These are phyloP conservation scores for Rhodotorula sp. DNA, from an alignment of 1,284 basidiomycete genomes.

Conservation along the genomic window DNA sequence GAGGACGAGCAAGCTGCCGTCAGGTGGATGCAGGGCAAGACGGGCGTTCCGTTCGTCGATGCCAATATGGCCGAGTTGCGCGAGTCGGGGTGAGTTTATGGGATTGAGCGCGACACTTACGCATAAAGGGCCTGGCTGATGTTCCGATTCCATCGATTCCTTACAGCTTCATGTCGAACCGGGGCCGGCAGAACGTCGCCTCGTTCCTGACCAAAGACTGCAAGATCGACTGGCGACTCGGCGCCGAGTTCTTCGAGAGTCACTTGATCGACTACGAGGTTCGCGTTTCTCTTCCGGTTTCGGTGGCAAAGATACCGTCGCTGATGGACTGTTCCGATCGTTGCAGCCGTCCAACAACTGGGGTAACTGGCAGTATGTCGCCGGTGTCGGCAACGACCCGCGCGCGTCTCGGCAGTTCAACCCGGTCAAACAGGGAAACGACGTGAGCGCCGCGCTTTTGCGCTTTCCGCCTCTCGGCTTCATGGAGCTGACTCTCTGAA, in stretches of 20 bases:
- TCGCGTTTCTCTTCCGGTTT: background rate
- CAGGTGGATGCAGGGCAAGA: constrained; percentile 55
- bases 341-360: constrained; percentile 9
- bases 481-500: background rate
- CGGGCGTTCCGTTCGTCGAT: constrained; percentile 59
- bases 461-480: background rate
- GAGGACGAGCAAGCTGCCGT: constrained; percentile 45
- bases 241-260: constrained; percentile 56
- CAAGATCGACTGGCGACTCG: constrained; percentile 58
- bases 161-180: constrained; percentile 55
- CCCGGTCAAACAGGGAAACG: constrained; percentile 58
- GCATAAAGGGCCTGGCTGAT: background rate
- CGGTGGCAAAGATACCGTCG: background rate
- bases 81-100: constrained; percentile 51
- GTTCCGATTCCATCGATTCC: no score
- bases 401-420: constrained; percentile 58
- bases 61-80: constrained; percentile 57
- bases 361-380: constrained; percentile 53
- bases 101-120: background rate
- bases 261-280: constrained; percentile 19
- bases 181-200: constrained; percentile 59
- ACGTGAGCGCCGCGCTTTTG: constrained; percentile 36
- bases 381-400: constrained; percentile 60
- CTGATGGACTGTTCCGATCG: background rate
- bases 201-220: constrained; percentile 58